Conservation (phyloP, 2,329 filamentous ascomycete species). For the Colletotrichum gloeosporioides region DNA sequence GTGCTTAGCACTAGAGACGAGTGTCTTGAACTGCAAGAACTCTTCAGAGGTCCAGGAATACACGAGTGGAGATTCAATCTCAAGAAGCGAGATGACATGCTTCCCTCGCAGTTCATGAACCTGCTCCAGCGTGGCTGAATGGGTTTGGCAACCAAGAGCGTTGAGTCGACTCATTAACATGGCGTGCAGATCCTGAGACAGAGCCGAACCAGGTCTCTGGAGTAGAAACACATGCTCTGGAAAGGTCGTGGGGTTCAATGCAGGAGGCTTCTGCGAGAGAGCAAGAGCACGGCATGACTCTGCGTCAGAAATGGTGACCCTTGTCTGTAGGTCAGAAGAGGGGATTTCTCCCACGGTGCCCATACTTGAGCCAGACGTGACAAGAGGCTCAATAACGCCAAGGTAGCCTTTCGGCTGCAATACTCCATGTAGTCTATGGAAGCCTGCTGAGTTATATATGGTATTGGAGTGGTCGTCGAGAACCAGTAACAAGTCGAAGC, state of each 20-base stretch:
- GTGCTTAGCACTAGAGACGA: constrained; percentile 17
- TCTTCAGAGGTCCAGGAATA: constrained; percentile 7
- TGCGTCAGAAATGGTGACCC: background rate
- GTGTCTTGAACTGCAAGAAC: constrained; percentile 9
- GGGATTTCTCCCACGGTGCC: background rate
- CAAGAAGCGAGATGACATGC: constrained; percentile 18
- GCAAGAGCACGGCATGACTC: background rate
- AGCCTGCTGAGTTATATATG: background rate
- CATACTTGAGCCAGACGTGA: background rate
- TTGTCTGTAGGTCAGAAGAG: background rate
- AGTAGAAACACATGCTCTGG: background rate
- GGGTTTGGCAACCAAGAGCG: background rate
- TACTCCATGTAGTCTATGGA: background rate
- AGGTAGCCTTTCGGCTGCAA: background rate
- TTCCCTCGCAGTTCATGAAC: background rate
- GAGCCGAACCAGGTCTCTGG: background rate
- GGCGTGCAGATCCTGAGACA: background rate
- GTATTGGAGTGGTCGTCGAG: background rate
- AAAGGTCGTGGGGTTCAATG: background rate
- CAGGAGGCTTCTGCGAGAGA: background rate
- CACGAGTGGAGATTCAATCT: constrained; percentile 5
- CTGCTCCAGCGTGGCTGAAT: background rate
- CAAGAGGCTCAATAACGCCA: background rate
- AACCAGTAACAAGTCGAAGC: background rate
- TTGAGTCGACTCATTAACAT: background rate